Evolutionary conservation across 495 filamentous ascomycete species (phyloP).

Genomic region (Penicillium manginii): DNA sequence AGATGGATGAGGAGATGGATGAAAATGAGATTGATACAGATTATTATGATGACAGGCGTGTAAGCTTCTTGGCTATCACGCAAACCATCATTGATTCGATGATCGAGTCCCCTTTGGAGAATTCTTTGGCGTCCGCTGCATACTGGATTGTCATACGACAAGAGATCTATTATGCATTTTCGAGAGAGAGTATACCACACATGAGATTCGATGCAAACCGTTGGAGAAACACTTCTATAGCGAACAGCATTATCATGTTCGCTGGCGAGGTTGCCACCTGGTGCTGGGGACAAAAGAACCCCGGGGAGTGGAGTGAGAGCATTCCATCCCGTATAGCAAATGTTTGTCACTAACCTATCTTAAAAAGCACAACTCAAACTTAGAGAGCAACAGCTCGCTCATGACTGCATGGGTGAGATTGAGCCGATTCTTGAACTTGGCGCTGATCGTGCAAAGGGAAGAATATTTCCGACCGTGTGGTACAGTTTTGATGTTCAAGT

Average conservation of each 20-base stretch:
- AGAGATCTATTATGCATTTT: conserved; percentile 32
- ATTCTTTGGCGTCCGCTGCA: conserved; percentile 25
- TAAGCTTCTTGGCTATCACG: conserved; percentile 30
- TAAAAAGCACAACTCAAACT: conserved; percentile 22
- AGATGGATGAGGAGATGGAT: conserved; percentile 35
- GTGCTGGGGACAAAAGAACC: conserved; percentile 22
- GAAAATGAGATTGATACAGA: conserved; percentile 10
- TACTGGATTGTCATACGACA: conserved; percentile 35
- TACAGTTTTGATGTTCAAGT: conserved; percentile 27
- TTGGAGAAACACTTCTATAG: conserved; percentile 19
- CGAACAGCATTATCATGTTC: conserved; percentile 28
- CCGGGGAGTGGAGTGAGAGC: conserved; percentile 25
- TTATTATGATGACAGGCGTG: conserved; percentile 5
- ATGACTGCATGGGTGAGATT: conserved; percentile 16
- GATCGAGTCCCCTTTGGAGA: conserved; percentile 21
- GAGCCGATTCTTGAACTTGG: conserved; percentile 25
- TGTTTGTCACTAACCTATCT: not conserved
- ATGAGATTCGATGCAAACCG: conserved; percentile 17
- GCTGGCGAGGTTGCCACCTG: conserved; percentile 31
- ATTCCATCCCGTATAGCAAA: not conserved
- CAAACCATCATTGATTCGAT: conserved; percentile 33
- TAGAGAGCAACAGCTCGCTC: conserved; percentile 18
- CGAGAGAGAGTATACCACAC: conserved; percentile 19
- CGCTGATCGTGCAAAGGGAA: conserved; percentile 26
- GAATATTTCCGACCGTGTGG: conserved; percentile 34